Conservation (phyloP, 2,329 filamentous ascomycete genomes). For the Beauveria medogensis region DNA sequence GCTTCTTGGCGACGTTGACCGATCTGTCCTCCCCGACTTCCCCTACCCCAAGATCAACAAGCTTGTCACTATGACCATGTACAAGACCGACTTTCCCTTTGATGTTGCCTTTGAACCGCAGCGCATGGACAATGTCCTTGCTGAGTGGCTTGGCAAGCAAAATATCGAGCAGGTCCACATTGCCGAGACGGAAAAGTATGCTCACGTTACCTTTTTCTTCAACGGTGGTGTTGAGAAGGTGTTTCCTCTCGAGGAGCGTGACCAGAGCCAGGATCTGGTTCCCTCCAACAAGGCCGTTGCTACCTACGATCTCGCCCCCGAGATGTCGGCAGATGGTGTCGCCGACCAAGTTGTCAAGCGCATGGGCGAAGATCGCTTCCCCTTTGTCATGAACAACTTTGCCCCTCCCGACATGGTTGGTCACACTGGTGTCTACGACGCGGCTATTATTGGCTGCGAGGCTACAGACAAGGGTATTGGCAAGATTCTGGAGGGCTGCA, state of each 20-base stretch:
- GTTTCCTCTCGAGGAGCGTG: conserved; percentile 83
- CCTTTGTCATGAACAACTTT: conserved; percentile 99
- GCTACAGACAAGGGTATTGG: conserved; percentile 93
- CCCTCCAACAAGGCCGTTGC: conserved; percentile 83
- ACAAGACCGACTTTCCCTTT: conserved; percentile 93
- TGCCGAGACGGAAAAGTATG: conserved; percentile 98
- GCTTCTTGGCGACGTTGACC: conserved; percentile 84
- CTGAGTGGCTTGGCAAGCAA: conserved; percentile 91
- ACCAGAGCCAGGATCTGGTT: conserved; percentile 70
- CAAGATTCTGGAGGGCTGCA: conserved; percentile 85
- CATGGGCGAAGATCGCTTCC: conserved; percentile 75
- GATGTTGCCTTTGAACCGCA: conserved; percentile 88
- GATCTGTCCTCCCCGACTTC: conserved; percentile 84
- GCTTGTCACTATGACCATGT: conserved; percentile 94
- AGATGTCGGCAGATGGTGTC: conserved; percentile 90
- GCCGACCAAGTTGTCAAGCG: conserved; percentile 85
- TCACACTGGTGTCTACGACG: conserved; percentile 95
- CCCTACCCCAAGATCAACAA: conserved; percentile 80
- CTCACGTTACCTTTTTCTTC: conserved; percentile 99
- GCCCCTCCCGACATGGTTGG: conserved; percentile 99
- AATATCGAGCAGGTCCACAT: conserved; percentile 88
- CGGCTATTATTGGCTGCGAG: conserved; percentile 74
- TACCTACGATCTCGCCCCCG: conserved; percentile 89
- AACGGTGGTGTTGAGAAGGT: conserved; percentile 97
- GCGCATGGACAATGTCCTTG: conserved; percentile 95